These are phyloP conservation scores for Blastomyces parvus DNA, from an alignment of 2,329 filamentous ascomycete genomes.

Conservation along the genomic window DNA sequence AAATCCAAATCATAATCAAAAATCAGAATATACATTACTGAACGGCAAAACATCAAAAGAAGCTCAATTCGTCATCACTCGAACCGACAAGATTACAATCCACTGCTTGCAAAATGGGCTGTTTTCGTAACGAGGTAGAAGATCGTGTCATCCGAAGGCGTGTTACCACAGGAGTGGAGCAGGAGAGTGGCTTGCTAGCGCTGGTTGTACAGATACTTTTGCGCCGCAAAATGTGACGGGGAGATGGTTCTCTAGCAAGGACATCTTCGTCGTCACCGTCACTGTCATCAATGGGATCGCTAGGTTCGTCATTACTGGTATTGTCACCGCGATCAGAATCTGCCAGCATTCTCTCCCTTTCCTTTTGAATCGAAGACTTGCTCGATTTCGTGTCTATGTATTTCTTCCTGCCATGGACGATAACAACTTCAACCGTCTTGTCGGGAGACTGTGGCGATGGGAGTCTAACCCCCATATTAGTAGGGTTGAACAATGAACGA, in stretches of 20 bases:
- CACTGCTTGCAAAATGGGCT: neutral
- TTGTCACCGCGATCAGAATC: neutral
- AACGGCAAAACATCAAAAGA: conserved; percentile 2
- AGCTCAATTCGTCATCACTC: conserved; percentile 10
- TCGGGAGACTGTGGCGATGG: neutral
- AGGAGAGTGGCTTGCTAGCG: neutral
- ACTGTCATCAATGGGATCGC: neutral
- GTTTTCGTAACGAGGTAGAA: neutral
- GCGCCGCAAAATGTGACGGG: neutral
- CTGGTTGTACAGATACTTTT: neutral
- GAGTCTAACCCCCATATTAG: neutral
- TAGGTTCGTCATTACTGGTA: neutral
- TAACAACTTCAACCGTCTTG: neutral
- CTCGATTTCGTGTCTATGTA: neutral
- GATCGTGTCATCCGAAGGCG: neutral
- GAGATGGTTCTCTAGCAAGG: neutral
- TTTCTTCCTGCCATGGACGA: neutral
- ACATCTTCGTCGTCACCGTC: conserved; percentile 4
- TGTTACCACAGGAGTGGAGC: neutral
- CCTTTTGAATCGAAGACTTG: neutral
- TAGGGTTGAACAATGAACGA: neutral
- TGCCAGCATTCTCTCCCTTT: neutral
- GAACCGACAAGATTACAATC: neutral
- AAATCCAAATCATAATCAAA: neutral
- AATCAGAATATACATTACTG: neutral